phyloP scores from a whole-genome alignment of 306 rosid genomes.

The Heteromeles arbutifolia region DNA sequence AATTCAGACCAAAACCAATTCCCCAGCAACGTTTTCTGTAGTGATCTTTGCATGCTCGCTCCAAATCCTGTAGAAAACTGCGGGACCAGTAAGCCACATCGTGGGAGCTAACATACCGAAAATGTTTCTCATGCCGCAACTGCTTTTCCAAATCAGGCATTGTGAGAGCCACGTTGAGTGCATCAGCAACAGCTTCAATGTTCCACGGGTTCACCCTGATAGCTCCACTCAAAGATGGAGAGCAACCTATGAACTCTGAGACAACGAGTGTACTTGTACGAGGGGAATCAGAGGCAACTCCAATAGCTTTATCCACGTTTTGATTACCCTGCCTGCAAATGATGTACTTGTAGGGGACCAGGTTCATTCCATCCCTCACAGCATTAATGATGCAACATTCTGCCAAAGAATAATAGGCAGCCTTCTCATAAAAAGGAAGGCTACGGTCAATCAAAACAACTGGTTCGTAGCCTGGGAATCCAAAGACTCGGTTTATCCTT shows the following conservation, averaged over 20 bases:
- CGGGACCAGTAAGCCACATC: slow-evolving; percentile 79
- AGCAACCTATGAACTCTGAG: slow-evolving; percentile 87
- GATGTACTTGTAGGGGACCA: slow-evolving; percentile 64
- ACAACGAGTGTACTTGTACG: slow-evolving; percentile 67
- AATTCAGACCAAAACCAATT: slow-evolving; percentile 68
- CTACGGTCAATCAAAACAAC: slow-evolving; percentile 52
- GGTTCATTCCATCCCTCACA: slow-evolving; percentile 83
- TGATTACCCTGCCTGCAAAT: slow-evolving; percentile 74
- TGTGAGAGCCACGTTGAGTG: slow-evolving; percentile 48
- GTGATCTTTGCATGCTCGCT: slow-evolving; percentile 70
- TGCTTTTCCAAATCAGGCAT: slow-evolving; percentile 58
- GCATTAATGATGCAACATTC: slow-evolving; percentile 87
- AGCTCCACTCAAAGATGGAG: slow-evolving; percentile 90
- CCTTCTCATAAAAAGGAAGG: slow-evolving; percentile 60
- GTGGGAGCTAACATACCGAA: slow-evolving; percentile 67
- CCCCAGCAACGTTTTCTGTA: slow-evolving; percentile 61
- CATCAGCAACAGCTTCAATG: slow-evolving; percentile 67
- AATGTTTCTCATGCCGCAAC: slow-evolving; percentile 75
- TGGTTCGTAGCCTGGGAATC: slow-evolving; percentile 65
- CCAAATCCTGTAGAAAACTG: slow-evolving; percentile 63
- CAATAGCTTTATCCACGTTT: slow-evolving; percentile 38
- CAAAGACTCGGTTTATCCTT: slow-evolving; percentile 49
- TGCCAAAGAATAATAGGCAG: slow-evolving; percentile 62
- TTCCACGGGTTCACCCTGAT: slow-evolving; percentile 88
- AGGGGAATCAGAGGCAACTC: slow-evolving; percentile 23